phyloP scores from a whole-genome alignment of 352 stramenopile species.

The Phytopythium oedochilum region DNA sequence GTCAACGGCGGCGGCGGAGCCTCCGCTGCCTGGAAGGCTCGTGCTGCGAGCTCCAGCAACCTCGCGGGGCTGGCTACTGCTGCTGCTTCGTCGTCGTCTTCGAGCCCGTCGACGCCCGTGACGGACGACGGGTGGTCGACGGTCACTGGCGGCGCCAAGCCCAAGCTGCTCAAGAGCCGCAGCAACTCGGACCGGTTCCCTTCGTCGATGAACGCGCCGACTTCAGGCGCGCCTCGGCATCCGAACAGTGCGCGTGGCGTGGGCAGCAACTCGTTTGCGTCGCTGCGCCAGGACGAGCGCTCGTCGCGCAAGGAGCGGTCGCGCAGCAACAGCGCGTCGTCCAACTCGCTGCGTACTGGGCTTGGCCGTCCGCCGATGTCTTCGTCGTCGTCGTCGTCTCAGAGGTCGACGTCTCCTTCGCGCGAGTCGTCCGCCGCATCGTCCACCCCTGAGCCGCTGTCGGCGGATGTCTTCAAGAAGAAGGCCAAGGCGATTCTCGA shows the following conservation, averaged over 20 bases:
- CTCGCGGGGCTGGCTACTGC: constrained; percentile 4
- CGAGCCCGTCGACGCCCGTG: constrained; percentile 14
- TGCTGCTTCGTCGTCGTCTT: constrained; percentile 4
- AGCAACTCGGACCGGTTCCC: constrained; percentile 55
- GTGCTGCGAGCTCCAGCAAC: constrained; percentile 14
- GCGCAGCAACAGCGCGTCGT: constrained; percentile 54
- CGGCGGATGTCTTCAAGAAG: constrained; percentile 71
- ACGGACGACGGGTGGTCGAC: constrained; percentile 77
- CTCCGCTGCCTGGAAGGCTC: constrained; percentile 61
- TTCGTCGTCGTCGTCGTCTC: constrained; percentile 14
- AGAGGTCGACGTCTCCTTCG: constrained; percentile 11
- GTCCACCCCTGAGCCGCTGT: constrained; percentile 21
- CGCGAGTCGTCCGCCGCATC: constrained; percentile 8
- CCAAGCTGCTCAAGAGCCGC: constrained; percentile 61
- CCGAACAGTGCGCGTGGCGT: constrained; percentile 22
- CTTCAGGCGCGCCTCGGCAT: constrained; percentile 23
- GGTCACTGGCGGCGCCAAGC: constrained; percentile 34
- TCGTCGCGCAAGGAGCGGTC: constrained; percentile 37
- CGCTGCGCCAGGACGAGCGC: constrained; percentile 21
- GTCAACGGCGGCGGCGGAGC: constrained; percentile 30
- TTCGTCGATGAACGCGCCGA: constrained; percentile 1
- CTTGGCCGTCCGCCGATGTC: constrained; percentile 35
- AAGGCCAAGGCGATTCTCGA: constrained; percentile 82
- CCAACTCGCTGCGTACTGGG: constrained; percentile 14
- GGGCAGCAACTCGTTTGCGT: constrained; percentile 37